Conservation (phyloP, 768 basidiomycete species). For the Lactarius akahatsu region DNA sequence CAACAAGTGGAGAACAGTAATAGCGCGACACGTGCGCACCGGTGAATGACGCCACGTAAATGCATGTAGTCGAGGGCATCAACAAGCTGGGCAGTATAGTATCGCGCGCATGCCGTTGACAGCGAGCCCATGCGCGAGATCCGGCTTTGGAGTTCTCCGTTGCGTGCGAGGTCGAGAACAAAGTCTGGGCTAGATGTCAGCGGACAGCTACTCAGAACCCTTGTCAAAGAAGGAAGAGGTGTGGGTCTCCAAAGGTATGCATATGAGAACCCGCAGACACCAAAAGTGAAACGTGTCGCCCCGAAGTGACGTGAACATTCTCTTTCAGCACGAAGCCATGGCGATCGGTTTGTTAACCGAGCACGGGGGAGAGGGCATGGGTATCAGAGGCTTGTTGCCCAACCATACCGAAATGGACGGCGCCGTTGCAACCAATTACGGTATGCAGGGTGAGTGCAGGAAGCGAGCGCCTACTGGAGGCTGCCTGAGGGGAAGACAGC, state of each 20-base stretch:
- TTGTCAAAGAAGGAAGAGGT: background rate
- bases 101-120: conserved; percentile 68
- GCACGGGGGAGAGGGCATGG: conserved; percentile 1
- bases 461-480: background rate
- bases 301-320: conserved; percentile 3
- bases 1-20: conserved; percentile 14
- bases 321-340: conserved; percentile 1
- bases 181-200: conserved; percentile 52
- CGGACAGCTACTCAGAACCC: background rate
- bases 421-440: background rate
- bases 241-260: conserved; percentile 6
- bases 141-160: conserved; percentile 75
- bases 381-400: background rate
- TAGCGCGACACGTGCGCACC: conserved; percentile 41
- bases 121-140: conserved; percentile 84
- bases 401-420: background rate
- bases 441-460: background rate
- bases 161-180: conserved; percentile 70
- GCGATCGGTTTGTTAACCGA: conserved; percentile 14
- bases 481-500: background rate
- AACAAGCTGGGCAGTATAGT: conserved; percentile 88
- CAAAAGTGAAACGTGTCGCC: conserved; percentile 16
- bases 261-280: background rate
- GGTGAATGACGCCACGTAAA: conserved; percentile 83
- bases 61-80: conserved; percentile 93